Percentiles rank a stretch among this genome's conserved stretches.
Evolutionary conservation across 495 filamentous ascomycete species (phyloP).

Genomic region (Penicillium crystallinum): DNA sequence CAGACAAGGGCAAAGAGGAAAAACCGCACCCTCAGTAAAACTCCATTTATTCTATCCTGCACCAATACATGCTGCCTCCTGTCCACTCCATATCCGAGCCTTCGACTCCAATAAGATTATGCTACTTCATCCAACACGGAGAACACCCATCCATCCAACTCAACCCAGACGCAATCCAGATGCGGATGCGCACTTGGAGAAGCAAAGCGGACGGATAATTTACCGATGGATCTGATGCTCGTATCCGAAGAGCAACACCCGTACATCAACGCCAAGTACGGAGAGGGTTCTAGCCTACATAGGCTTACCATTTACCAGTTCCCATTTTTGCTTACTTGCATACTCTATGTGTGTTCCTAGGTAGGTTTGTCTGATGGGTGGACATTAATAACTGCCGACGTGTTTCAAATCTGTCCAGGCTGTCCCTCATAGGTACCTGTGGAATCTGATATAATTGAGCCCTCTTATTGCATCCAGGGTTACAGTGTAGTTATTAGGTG

Average conservation of each 20-base stretch:
- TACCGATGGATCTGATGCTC: neutral
- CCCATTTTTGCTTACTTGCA: constrained; percentile 1
- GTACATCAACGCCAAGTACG: neutral
- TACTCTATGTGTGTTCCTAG: neutral
- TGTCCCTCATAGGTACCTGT: neutral
- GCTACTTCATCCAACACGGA: neutral
- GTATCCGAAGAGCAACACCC: neutral
- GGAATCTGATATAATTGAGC: neutral
- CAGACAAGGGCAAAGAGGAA: neutral
- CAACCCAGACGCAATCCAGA: neutral
- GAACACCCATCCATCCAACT: neutral
- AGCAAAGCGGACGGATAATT: neutral
- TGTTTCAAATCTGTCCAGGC: neutral
- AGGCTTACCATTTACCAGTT: neutral
- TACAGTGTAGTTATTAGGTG: neutral
- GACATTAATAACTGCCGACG: neutral
- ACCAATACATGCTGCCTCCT: neutral
- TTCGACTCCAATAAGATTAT: neutral
- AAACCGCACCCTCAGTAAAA: neutral
- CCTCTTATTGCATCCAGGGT: neutral
- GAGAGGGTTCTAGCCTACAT: neutral
- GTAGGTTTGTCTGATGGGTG: neutral
- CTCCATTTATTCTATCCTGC: neutral
- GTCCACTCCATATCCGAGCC: neutral
- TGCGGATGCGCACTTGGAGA: neutral